Percentiles rank a stretch among this genome's conserved stretches.
Conservation (phyloP, 2,329 filamentous ascomycete genomes). For the Arthrobotrys megalospora region DNA sequence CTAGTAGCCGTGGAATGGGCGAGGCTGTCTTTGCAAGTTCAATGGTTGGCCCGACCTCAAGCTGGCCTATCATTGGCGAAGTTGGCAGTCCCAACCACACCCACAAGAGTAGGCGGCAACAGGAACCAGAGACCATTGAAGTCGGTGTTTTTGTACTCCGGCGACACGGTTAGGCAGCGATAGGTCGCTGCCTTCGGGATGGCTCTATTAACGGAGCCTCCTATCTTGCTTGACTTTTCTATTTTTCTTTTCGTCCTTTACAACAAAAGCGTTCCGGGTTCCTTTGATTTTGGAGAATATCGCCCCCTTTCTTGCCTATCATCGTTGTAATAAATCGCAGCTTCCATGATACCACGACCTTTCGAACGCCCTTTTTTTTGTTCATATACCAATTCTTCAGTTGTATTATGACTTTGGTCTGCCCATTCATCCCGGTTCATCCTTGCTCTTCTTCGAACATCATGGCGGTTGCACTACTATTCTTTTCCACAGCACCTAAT, state of each 20-base stretch:
- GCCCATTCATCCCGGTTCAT: neutral
- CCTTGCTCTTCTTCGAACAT: neutral
- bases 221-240: slow-evolving; percentile 6
- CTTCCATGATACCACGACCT: slow-evolving; percentile 53
- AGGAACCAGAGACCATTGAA: slow-evolving; percentile 63
- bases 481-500: slow-evolving; percentile 32
- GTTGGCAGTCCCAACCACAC: slow-evolving; percentile 55
- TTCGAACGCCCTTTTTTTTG: slow-evolving; percentile 32
- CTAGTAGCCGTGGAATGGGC: slow-evolving; percentile 64
- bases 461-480: slow-evolving; percentile 18
- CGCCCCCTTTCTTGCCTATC: slow-evolving; percentile 7
- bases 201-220: neutral
- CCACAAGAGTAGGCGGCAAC: slow-evolving; percentile 55
- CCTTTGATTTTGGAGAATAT: slow-evolving; percentile 31
- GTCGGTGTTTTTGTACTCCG: slow-evolving; percentile 64
- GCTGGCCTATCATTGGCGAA: slow-evolving; percentile 62
- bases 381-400: slow-evolving; percentile 44
- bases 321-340: slow-evolving; percentile 48
- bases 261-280: slow-evolving; percentile 29
- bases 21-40: slow-evolving; percentile 64
- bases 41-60: slow-evolving; percentile 62
- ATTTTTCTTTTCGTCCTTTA: slow-evolving; percentile 1
- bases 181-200: neutral
- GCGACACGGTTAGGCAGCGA: slow-evolving; percentile 42
- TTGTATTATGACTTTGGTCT: slow-evolving; percentile 44